phyloP scores from a whole-genome alignment of 2,329 filamentous ascomycete species.

The Lasiodiplodia theobromae region DNA sequence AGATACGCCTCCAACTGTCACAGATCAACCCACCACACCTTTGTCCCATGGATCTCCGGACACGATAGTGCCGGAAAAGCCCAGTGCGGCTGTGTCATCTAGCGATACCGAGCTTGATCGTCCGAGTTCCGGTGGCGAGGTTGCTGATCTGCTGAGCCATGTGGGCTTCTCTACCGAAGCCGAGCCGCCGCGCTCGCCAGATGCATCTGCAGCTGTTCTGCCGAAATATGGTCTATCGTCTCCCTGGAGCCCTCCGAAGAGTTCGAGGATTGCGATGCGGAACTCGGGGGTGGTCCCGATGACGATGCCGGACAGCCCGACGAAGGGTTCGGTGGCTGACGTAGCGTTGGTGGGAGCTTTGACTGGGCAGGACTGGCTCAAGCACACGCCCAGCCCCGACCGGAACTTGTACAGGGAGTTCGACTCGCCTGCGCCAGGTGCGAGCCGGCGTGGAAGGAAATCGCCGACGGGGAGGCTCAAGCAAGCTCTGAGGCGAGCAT shows the following conservation, averaged over 20 bases:
- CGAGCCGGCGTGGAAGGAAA: conserved; percentile 8
- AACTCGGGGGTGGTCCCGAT: not conserved
- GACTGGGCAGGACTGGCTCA: conserved; percentile 35
- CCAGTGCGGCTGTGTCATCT: not conserved
- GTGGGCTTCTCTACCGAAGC: not conserved
- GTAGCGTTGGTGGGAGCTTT: conserved; percentile 3
- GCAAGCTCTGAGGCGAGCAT: conserved; percentile 5
- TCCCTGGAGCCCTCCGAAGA: conserved; percentile 5
- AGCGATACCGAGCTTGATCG: not conserved
- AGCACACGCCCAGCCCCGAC: conserved; percentile 41
- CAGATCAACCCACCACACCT: not conserved
- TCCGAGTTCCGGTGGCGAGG: not conserved
- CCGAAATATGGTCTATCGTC: not conserved
- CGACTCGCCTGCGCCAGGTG: conserved; percentile 13
- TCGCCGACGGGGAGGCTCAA: conserved; percentile 15
- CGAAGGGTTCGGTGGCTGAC: conserved; percentile 19
- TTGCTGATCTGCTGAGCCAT: not conserved
- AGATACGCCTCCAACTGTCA: not conserved
- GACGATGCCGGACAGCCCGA: not conserved
- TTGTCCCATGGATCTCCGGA: not conserved
- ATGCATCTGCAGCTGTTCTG: not conserved
- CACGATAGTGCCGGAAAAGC: not conserved
- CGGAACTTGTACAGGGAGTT: conserved; percentile 27
- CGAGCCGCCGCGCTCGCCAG: not conserved
- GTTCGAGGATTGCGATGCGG: conserved; percentile 1